Evolutionary conservation across 176 grass and related monocot species (phyloP).

Genomic region (Raddia guianensis): DNA sequence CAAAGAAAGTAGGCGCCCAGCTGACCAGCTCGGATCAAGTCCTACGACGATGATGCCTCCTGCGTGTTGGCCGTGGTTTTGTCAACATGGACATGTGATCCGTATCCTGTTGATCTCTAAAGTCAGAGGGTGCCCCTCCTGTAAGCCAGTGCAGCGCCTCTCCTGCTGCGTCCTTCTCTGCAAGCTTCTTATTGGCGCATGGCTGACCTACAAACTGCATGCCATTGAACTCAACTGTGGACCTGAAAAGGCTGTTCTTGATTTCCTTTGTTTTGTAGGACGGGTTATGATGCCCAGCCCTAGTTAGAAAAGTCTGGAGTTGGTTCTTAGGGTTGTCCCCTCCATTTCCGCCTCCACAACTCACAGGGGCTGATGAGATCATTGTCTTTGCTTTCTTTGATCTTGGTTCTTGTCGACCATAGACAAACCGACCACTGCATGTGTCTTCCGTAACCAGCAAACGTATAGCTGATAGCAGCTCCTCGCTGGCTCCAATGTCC

Average conservation of each 20-base stretch:
- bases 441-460: slow-evolving; percentile 78
- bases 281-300: slow-evolving; percentile 76
- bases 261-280: slow-evolving; percentile 83
- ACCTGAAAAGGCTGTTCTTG: slow-evolving; percentile 63
- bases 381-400: slow-evolving; percentile 65
- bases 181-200: slow-evolving; percentile 82
- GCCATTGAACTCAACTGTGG: slow-evolving; percentile 80
- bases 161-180: slow-evolving; percentile 78
- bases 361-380: slow-evolving; percentile 39
- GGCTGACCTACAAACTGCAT: slow-evolving; percentile 94
- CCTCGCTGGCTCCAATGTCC: slow-evolving; percentile 75
- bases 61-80: slow-evolving; percentile 59
- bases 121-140: slow-evolving; percentile 30
- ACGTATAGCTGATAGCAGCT: slow-evolving; percentile 82
- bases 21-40: slow-evolving; percentile 1
- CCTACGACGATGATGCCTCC: slow-evolving; percentile 65
- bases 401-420: slow-evolving; percentile 70
- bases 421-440: slow-evolving; percentile 76
- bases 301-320: slow-evolving; percentile 57
- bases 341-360: slow-evolving; percentile 52
- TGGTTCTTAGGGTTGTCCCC: slow-evolving; percentile 81
- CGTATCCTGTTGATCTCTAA: slow-evolving; percentile 25
- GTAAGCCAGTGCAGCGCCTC: slow-evolving; percentile 85
- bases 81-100: slow-evolving; percentile 67
- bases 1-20: not conserved